Percentiles rank a stretch among this genome's conserved stretches.
Evolutionary conservation across 495 filamentous ascomycete genomes (phyloP).

Genomic region (Gamarada debralockiae): DNA sequence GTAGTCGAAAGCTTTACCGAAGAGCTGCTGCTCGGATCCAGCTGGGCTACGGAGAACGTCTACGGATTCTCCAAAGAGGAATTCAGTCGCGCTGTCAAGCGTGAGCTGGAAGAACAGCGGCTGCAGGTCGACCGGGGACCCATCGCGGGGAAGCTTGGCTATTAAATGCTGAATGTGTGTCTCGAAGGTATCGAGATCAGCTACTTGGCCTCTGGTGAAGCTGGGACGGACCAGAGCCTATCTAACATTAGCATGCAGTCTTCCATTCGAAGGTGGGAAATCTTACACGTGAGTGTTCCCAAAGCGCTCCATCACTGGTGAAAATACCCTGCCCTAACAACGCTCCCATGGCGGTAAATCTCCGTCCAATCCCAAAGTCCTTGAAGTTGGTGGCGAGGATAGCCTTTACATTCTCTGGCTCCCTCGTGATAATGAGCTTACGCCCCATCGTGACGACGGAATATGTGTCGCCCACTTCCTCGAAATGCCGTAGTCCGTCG

Average conservation of each 20-base stretch:
- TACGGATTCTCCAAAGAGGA: conserved; percentile 58
- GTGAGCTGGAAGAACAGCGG: conserved; percentile 74
- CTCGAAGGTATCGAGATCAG: conserved; percentile 77
- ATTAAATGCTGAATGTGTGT: conserved; percentile 62
- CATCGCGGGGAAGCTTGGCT: conserved; percentile 51
- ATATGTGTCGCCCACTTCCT: not conserved
- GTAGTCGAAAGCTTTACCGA: conserved; percentile 25
- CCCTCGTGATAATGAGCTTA: conserved; percentile 54
- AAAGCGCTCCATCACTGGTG: conserved; percentile 33
- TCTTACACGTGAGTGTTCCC: conserved; percentile 31
- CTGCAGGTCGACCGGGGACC: conserved; percentile 56
- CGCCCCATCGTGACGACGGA: not conserved
- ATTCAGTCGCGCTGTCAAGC: conserved; percentile 77
- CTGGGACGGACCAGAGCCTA: conserved; percentile 57
- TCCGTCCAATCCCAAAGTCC: conserved; percentile 25
- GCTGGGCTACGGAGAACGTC: conserved; percentile 25
- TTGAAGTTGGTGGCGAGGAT: conserved; percentile 65
- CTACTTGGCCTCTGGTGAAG: conserved; percentile 73
- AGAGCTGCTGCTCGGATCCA: conserved; percentile 11
- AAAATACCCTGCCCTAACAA: conserved; percentile 43
- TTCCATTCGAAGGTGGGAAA: not conserved
- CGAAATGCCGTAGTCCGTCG: not conserved
- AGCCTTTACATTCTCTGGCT: conserved; percentile 82
- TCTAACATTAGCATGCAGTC: not conserved
- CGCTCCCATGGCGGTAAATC: conserved; percentile 25